Conservation (phyloP, 352 stramenopile species). For the Phytopythium oedochilum region DNA sequence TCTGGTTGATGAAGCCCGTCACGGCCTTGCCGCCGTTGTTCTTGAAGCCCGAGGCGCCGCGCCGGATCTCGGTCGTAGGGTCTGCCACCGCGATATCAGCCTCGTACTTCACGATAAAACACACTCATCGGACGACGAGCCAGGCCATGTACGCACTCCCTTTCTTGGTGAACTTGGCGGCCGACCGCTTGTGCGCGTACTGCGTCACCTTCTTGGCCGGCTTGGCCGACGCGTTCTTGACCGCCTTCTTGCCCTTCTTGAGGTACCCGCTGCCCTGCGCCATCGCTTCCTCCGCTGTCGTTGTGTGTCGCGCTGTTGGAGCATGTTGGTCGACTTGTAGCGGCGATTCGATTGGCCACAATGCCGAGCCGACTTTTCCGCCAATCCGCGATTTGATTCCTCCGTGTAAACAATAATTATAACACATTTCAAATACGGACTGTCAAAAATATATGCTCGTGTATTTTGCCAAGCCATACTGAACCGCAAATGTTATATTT, state of each 20-base stretch:
- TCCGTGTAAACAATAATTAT: too few relatives aligned
- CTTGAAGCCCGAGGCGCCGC: conserved; percentile 69
- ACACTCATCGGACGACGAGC: not conserved
- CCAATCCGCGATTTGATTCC: too few relatives aligned
- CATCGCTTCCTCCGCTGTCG: conserved; percentile 28
- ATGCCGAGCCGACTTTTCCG: too few relatives aligned
- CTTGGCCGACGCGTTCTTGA: conserved; percentile 71
- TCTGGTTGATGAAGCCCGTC: conserved; percentile 83
- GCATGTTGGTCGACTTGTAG: too few relatives aligned
- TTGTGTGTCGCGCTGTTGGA: not conserved
- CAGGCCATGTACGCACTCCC: conserved; percentile 53
- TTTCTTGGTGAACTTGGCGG: conserved; percentile 86
- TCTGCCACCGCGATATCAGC: conserved; percentile 35
- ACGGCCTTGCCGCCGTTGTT: conserved; percentile 68
- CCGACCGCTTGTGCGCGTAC: conserved; percentile 79
- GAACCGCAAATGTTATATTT: too few relatives aligned
- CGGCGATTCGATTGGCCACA: too few relatives aligned
- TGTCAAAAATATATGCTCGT: too few relatives aligned
- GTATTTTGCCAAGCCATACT: too few relatives aligned
- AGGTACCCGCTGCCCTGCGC: conserved; percentile 78
- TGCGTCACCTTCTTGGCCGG: conserved; percentile 62
- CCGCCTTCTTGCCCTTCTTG: conserved; percentile 69
- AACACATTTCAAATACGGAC: too few relatives aligned
- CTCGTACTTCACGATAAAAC: too few relatives aligned
- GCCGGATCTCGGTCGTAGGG: conserved; percentile 77